phyloP scores from a whole-genome alignment of 2,329 filamentous ascomycete genomes.

The Penicillium sp. region DNA sequence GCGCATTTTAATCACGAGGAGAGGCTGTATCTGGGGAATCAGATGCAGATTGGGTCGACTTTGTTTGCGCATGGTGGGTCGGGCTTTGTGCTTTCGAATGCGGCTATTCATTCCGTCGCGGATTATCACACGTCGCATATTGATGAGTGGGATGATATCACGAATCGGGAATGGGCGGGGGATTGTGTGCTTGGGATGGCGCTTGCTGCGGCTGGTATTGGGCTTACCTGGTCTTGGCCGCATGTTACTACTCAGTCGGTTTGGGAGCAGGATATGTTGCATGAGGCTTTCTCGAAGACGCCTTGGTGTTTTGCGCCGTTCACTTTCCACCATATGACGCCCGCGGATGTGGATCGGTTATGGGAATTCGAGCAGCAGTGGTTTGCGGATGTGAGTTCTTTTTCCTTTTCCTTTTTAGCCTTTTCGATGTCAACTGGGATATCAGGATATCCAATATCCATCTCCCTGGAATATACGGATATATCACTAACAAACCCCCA shows the following conservation, averaged over 20 bases:
- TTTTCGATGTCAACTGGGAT: neutral
- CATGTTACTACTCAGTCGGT: conserved; percentile 20
- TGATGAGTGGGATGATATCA: conserved; percentile 43
- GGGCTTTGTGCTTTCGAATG: conserved; percentile 49
- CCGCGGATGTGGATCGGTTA: conserved; percentile 23
- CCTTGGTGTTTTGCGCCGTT: conserved; percentile 29
- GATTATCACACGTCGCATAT: conserved; percentile 40
- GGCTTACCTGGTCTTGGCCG: conserved; percentile 33
- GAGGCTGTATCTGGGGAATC: conserved; percentile 51
- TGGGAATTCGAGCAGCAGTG: conserved; percentile 27
- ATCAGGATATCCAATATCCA: neutral
- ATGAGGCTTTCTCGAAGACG: conserved; percentile 13
- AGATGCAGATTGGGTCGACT: conserved; percentile 45
- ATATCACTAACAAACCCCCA: neutral
- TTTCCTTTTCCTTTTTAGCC: neutral
- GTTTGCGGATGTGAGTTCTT: conserved; percentile 22
- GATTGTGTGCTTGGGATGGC: conserved; percentile 48
- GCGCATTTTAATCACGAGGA: conserved; percentile 43
- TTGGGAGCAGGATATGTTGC: conserved; percentile 27
- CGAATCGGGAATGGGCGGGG: conserved; percentile 43
- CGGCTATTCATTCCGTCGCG: conserved; percentile 44
- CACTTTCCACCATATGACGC: conserved; percentile 32
- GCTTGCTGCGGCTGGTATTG: conserved; percentile 41
- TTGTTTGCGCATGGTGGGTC: conserved; percentile 51
- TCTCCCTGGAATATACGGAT: neutral